Conservation (phyloP, 352 stramenopile species). For the Phytophthora ramorum region DNA sequence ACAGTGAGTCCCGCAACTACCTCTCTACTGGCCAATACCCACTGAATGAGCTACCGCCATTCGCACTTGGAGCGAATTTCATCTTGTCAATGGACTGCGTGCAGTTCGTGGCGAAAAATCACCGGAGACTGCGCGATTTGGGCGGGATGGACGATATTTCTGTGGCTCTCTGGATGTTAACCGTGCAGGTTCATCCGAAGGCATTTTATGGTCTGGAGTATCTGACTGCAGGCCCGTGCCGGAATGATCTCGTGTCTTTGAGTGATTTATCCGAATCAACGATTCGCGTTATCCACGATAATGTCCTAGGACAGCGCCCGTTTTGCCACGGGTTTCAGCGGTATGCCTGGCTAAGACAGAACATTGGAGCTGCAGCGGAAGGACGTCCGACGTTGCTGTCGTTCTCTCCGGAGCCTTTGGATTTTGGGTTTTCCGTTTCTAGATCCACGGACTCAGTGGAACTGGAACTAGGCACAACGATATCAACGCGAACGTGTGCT, state of each 20-base stretch:
- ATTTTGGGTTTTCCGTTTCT: neutral
- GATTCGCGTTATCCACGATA: neutral
- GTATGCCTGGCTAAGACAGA: neutral
- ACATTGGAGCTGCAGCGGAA: neutral
- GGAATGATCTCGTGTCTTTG: neutral
- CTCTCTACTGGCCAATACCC: conserved; percentile 34
- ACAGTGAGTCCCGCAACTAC: conserved; percentile 35
- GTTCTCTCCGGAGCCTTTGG: neutral
- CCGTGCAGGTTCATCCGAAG: conserved; percentile 44
- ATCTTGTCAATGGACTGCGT: conserved; percentile 51
- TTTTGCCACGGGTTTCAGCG: neutral
- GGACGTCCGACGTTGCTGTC: neutral
- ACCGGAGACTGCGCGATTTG: conserved; percentile 29
- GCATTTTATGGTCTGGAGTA: neutral
- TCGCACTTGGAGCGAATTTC: conserved; percentile 49
- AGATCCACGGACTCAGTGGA: neutral
- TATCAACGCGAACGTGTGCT: neutral
- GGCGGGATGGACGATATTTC: conserved; percentile 61
- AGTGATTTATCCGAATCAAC: neutral
- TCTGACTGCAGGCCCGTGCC: neutral
- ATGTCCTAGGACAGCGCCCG: neutral
- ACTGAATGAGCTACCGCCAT: conserved; percentile 37
- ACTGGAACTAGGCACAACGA: neutral
- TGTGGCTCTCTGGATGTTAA: conserved; percentile 56
- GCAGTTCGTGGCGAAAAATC: conserved; percentile 45